phyloP scores from a whole-genome alignment of 129 eudicot genomes.

The Apium graveolens region DNA sequence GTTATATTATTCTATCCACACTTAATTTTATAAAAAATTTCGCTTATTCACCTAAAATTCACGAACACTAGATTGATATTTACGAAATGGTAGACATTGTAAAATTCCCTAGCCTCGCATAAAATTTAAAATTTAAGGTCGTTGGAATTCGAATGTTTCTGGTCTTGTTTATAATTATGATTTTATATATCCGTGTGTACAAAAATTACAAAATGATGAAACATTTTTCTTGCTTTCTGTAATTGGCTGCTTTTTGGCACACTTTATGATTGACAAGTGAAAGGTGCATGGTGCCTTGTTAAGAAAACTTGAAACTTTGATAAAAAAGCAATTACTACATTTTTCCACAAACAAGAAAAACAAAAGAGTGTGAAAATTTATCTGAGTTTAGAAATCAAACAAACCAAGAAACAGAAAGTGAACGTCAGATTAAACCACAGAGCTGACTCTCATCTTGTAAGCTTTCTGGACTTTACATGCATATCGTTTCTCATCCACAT shows the following conservation, averaged over 20 bases:
- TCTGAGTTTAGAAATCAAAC: conserved; percentile 26
- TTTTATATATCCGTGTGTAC: background rate
- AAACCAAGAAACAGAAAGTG: conserved; percentile 55
- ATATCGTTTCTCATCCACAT: conserved; percentile 29
- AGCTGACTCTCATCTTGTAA: conserved; percentile 9
- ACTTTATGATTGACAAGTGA: conserved; percentile 24
- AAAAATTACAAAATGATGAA: background rate
- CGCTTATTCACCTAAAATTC: too few species aligned
- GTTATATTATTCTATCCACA: too few species aligned
- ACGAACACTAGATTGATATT: too few species aligned
- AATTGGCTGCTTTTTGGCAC: background rate
- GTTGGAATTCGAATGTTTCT: background rate
- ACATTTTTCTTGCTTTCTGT: background rate
- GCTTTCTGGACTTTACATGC: conserved; percentile 6
- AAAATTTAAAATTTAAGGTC: background rate
- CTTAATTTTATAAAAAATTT: too few species aligned
- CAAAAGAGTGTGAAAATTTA: conserved; percentile 14
- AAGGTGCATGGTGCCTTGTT: conserved; percentile 22
- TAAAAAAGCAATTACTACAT: conserved; percentile 5
- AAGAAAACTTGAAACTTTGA: background rate
- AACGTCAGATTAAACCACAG: conserved; percentile 47
- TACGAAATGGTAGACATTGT: too few species aligned
- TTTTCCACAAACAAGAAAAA: background rate
- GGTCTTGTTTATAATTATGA: background rate
- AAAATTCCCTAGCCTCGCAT: too few species aligned